phyloP scores from a whole-genome alignment of 768 basidiomycete species.

The Leccinellum rugosiceps region DNA sequence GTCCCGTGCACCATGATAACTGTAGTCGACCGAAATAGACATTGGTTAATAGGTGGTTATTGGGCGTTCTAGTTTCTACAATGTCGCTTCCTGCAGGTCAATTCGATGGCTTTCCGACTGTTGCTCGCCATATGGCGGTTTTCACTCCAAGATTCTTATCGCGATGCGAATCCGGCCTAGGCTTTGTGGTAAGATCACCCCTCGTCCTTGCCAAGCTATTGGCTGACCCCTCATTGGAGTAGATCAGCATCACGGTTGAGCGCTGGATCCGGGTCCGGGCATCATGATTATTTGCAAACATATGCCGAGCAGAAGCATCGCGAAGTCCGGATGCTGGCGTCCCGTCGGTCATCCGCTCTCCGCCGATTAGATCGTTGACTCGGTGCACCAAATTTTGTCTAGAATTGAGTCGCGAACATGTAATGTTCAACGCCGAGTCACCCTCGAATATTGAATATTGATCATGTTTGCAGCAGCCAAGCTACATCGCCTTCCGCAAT shows the following conservation, averaged over 20 bases:
- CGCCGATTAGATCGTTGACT: conserved; percentile 27
- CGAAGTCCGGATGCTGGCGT: conserved; percentile 5
- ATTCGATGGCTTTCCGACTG: conserved; percentile 31
- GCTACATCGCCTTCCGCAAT: conserved; percentile 41
- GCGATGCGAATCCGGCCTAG: conserved; percentile 13
- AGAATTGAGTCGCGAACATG: conserved; percentile 31
- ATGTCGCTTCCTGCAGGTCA: conserved; percentile 29
- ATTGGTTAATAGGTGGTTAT: conserved; percentile 5
- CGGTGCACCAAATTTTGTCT: conserved; percentile 40
- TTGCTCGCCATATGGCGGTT: conserved; percentile 6
- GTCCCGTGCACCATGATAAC: not conserved
- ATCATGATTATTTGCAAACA: conserved; percentile 17
- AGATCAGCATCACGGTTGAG: conserved; percentile 12
- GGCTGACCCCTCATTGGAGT: not conserved
- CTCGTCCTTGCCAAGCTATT: not conserved
- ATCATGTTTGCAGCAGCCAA: conserved; percentile 37
- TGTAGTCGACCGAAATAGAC: conserved; percentile 2
- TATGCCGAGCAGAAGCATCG: conserved; percentile 15
- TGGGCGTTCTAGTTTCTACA: conserved; percentile 48
- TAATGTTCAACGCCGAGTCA: conserved; percentile 50
- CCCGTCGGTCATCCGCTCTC: not conserved
- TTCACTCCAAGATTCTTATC: conserved; percentile 25
- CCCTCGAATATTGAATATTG: conserved; percentile 26
- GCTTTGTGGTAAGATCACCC: conserved; percentile 23
- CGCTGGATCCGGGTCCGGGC: conserved; percentile 22